Evolutionary conservation across 306 rosid species (phyloP), one percentile per base, ranked within the genome.

Genomic region (Citrullus mucosospermus): DNA sequence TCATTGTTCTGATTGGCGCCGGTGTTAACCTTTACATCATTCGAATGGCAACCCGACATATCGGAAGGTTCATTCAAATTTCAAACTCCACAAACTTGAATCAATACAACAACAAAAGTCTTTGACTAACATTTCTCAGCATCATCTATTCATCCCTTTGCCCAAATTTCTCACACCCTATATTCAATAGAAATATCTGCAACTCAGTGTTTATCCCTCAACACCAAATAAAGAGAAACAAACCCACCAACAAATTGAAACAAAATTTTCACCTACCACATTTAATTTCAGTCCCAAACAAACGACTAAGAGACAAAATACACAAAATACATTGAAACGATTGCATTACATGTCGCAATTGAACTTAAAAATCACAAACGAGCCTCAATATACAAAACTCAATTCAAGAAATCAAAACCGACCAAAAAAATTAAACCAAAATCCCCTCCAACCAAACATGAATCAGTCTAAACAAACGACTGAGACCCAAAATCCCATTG

Each of bases 181-280:
- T 30, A 73, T 72, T 50, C 25, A 72, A 50, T 30, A 17, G 60
- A 72, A 50, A 28, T 50, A 25, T 72, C 76, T 71, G 56, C 32
- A 46, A 48, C 76, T 71, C 76, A 71, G 76, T n/a, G 84, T n/a
- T 28, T 86, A 85, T 85, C 78, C 70, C 11, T 88, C 82, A 75
- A 87, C 81, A 60, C 77, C 28, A 8, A 25, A 81, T 78, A 44
- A 79, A 81, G 87, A 10, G 17, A 68, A 68, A 67, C 53, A 67
- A 76, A 17, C 75, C 72, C 78, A 77, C 78, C 80, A 18, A 46
- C 75, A 9, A 68, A 69, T 69, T 68, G 75, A 70, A 70, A 57
- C 57, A 28, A n/a, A 30, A 50, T 48, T 82, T 80, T 69, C 74
- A 69, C 54, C 76, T 48, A 85, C 66, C 63, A 87, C 83, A 60